Percentiles rank a stretch among this genome's conserved stretches.
These are phyloP conservation scores for Trichoderma sp. DNA, from an alignment of 2,329 filamentous ascomycete genomes.

Conservation along the genomic window DNA sequence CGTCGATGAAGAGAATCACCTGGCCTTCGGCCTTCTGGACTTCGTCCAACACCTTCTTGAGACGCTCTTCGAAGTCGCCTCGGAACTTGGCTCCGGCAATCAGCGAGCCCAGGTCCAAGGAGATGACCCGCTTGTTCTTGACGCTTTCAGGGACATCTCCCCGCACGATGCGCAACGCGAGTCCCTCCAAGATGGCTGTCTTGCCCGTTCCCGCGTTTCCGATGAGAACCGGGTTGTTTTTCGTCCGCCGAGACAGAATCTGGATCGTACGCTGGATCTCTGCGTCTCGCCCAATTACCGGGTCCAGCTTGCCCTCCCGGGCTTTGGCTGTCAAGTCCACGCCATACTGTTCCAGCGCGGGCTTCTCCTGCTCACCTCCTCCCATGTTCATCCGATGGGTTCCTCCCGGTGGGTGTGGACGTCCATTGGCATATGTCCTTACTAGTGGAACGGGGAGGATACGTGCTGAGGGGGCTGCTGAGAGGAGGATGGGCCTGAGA, in stretches of 20 bases:
- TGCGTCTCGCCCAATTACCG: slow-evolving; percentile 87
- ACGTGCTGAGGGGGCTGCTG: slow-evolving; percentile 31
- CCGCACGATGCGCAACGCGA: slow-evolving; percentile 85
- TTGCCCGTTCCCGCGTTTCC: slow-evolving; percentile 90
- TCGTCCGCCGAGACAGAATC: slow-evolving; percentile 86
- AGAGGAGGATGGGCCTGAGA: slow-evolving; percentile 3
- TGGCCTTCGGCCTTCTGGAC: slow-evolving; percentile 86
- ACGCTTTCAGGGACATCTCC: slow-evolving; percentile 95
- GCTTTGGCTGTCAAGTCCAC: slow-evolving; percentile 86
- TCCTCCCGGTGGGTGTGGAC: slow-evolving; percentile 85
- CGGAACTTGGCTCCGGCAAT: slow-evolving; percentile 96
- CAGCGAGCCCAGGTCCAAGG: slow-evolving; percentile 84
- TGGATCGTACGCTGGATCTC: slow-evolving; percentile 96
- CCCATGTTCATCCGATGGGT: slow-evolving; percentile 93
- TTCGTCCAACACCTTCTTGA: slow-evolving; percentile 89
- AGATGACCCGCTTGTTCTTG: slow-evolving; percentile 88
- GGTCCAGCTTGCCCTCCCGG: slow-evolving; percentile 87
- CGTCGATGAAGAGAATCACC: slow-evolving; percentile 93
- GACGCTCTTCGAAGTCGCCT: slow-evolving; percentile 91
- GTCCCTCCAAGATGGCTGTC: slow-evolving; percentile 87
- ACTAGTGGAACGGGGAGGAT: slow-evolving; percentile 46
- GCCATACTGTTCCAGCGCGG: slow-evolving; percentile 87
- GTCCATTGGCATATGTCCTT: slow-evolving; percentile 67
- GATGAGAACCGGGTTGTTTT: slow-evolving; percentile 95
- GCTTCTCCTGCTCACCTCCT: slow-evolving; percentile 70